Evolutionary conservation across 441 rosid genomes (phyloP).

Genomic region (Croton laevigatus): DNA sequence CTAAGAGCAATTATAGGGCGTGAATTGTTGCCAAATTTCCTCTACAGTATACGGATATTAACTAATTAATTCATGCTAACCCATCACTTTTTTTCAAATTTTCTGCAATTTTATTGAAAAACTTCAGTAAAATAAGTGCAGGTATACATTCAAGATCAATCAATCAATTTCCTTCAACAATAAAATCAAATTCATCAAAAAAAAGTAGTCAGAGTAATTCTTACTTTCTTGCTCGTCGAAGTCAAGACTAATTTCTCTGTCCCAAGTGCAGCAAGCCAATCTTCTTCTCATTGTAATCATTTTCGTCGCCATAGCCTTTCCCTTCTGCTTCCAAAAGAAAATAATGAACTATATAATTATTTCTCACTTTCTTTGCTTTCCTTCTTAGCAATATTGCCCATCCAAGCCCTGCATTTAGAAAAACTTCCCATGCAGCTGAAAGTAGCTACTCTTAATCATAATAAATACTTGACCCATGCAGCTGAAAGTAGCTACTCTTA

Average conservation of each 20-base stretch:
- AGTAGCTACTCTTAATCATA: too few relatives aligned
- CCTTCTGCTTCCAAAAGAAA: not conserved
- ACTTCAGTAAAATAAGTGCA: not conserved
- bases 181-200: too few relatives aligned
- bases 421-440: too few relatives aligned
- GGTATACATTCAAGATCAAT: not conserved
- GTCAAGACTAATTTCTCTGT: slow-evolving; percentile 2
- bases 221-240: slow-evolving; percentile 62
- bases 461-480: not conserved
- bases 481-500: not conserved
- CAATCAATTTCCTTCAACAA: too few relatives aligned
- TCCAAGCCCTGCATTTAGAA: too few relatives aligned
- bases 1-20: not conserved
- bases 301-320: not conserved
- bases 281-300: slow-evolving; percentile 20
- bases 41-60: not conserved
- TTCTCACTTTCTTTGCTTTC: not conserved
- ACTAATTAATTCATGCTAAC: not conserved
- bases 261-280: slow-evolving; percentile 22
- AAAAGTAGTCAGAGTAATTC: slow-evolving; percentile 11
- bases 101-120: not conserved
- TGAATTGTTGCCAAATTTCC: not conserved
- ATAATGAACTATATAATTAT: not conserved
- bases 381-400: too few relatives aligned
- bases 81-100: not conserved